Percentiles rank a stretch among this genome's conserved stretches.
phyloP scores from a whole-genome alignment of 371 early-diverging fungal species.

The Rhizomucor miehei region DNA sequence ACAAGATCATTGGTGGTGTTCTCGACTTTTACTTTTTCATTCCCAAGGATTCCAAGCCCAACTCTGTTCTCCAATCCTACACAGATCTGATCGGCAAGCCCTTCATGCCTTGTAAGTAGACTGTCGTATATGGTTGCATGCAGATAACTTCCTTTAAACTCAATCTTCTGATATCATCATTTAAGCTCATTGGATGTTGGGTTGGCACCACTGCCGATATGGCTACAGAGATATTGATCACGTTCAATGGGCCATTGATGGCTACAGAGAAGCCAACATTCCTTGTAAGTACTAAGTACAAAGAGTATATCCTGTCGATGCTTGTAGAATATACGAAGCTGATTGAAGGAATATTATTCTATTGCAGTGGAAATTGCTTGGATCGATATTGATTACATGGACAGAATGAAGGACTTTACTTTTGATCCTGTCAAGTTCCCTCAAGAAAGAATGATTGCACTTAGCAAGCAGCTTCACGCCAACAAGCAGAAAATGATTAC shows the following conservation, averaged over 20 bases:
- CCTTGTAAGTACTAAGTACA: constrained; percentile 71
- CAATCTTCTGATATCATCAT: neutral
- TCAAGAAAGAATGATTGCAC: constrained; percentile 17
- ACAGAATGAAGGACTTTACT: constrained; percentile 50
- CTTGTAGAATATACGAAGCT: no score
- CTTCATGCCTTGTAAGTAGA: constrained; percentile 39
- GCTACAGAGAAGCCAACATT: constrained; percentile 47
- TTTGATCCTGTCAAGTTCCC: constrained; percentile 48
- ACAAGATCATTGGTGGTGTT: constrained; percentile 64
- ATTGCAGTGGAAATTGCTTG: constrained; percentile 54
- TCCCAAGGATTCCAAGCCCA: constrained; percentile 46
- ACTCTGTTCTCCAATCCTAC: constrained; percentile 60
- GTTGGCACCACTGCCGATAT: constrained; percentile 72
- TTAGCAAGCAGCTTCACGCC: constrained; percentile 26
- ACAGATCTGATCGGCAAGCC: constrained; percentile 69
- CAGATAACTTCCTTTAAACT: no score
- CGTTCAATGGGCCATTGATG: constrained; percentile 47
- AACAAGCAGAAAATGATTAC: constrained; percentile 41
- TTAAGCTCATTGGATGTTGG: constrained; percentile 42
- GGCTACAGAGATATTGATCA: constrained; percentile 61
- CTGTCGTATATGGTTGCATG: neutral
- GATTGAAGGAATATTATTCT: no score
- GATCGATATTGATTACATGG: constrained; percentile 76
- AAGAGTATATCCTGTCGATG: no score
- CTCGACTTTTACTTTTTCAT: constrained; percentile 63